Evolutionary conservation across 2,329 filamentous ascomycete genomes (phyloP), one percentile per base, ranked within the genome.

Genomic region (Phialemonium atrogriseum): DNA sequence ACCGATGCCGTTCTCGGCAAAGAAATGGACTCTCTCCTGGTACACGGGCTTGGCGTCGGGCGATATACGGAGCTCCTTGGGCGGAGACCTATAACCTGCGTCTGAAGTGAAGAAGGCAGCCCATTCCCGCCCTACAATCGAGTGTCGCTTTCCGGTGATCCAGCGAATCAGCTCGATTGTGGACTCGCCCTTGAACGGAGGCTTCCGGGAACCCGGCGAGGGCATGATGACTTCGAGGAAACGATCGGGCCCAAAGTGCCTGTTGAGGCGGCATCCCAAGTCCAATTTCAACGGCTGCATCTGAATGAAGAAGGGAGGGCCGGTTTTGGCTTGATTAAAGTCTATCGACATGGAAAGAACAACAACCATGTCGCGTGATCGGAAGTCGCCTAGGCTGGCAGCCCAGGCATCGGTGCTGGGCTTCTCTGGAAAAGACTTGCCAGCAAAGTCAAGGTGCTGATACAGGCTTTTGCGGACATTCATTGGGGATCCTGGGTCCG

Each of bases 221-320:
- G 74, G 73, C 5, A 77, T 55, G 5, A 62, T 47, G 1, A 80
- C 35, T 32, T 78, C 70, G 2, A 80, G 38, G 27, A 77, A 77
- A 1, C 75, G 61, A 39, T 80, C 73, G 0, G 64, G 51, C 0
- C 75, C 73, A 40, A 76, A 77, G 5, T 64, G 65, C 10, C 75
- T 64, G 13, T 56, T 54, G 0, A 79, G 48, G 2, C 75, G 66
- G 46, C 74, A 62, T 0, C 66, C 56, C 3, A 58, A 45, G 16
- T 73, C 68, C 2, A 75, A 45, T 8, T 52, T 57, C 2, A 77
- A 43, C 0, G 70, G 64, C 2, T 62, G 54, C 8, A 79, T 56
- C 5, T 55, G 57, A 5, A 77, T 43, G 0, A 44, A 37, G 36
- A 73, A 71, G 0, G 67, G 31, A 0, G 66, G 59, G 0, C 60